Evolutionary conservation across 441 rosid species (phyloP).

Genomic region (Flueggea neowawraea): DNA sequence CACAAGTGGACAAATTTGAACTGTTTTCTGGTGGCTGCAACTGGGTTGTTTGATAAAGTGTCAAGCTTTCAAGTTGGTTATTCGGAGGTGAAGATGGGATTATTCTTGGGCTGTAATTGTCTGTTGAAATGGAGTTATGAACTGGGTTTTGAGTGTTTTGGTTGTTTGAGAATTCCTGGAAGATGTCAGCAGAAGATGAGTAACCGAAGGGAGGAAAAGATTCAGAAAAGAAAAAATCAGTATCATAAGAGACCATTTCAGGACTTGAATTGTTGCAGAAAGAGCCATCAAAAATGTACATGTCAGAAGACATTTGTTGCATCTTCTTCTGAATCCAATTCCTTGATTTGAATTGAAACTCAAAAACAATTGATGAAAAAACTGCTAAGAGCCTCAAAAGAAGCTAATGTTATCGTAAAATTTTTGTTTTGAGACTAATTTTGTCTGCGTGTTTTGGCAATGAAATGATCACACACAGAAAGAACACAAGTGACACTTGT

Average conservation of each 20-base stretch:
- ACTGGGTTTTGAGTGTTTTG: slow-evolving; percentile 32
- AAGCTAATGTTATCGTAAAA: neutral
- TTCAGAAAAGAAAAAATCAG: slow-evolving; percentile 32
- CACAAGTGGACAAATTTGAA: slow-evolving; percentile 10
- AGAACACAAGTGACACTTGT: slow-evolving; percentile 25
- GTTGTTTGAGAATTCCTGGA: slow-evolving; percentile 33
- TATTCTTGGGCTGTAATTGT: slow-evolving; percentile 29
- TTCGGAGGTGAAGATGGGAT: slow-evolving; percentile 68
- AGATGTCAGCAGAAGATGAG: slow-evolving; percentile 36
- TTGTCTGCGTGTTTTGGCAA: slow-evolving; percentile 8
- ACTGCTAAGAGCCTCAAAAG: neutral
- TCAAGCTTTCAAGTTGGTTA: slow-evolving; percentile 55
- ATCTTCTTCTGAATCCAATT: slow-evolving; percentile 6
- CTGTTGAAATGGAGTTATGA: slow-evolving; percentile 27
- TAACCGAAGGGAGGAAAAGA: slow-evolving; percentile 27
- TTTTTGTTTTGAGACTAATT: slow-evolving; percentile 2
- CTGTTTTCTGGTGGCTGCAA: slow-evolving; percentile 15
- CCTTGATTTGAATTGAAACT: slow-evolving; percentile 9
- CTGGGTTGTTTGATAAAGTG: slow-evolving; percentile 43
- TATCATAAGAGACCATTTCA: slow-evolving; percentile 42
- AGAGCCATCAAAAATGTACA: slow-evolving; percentile 40
- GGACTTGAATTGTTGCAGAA: slow-evolving; percentile 34
- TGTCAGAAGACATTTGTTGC: slow-evolving; percentile 49
- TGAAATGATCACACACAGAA: slow-evolving; percentile 23
- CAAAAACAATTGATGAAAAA: neutral